Base-by-base conservation (phyloP, 148 eudicot genomes). In the Talinum fruticosum region DNA sequence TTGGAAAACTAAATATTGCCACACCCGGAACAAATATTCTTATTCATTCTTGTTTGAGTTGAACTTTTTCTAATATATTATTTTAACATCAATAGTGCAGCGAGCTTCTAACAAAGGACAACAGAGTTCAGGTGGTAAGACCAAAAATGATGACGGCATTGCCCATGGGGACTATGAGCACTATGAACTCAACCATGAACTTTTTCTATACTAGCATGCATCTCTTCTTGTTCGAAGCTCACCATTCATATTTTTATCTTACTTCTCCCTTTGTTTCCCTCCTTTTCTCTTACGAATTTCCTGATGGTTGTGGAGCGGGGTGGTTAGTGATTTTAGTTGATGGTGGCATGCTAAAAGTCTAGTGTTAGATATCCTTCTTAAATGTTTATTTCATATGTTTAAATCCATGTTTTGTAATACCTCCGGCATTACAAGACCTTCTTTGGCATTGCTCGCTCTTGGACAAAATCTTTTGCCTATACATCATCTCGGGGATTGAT, bases 391-490 rank as follows among this genome's bases (percentile, higher is more conserved):
- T 38, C 26, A 62, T 33, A 3, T 38, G 44, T 74, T 45, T 21
- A 68, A 8, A 62, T 41, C 59, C 41, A 69, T 78, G 66, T 75
- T 72, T 65, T 81, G 73, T 85, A 94, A 96, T 90, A 90, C 86
- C 90, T 90, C 41, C 86, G 71, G 82, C 93, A 94, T 45, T 82
- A 94, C 82, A 90, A 81, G 69, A 92, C 93, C 66, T 94, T 90
- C 79, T 82, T 82, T 35, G 84, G 90, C 82, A 94, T 97, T n/a
- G 98, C 98, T 82, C 96, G 93, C 66, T 89, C 92, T 84, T 94
- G 98, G 98, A 94, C 98, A 0, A 92, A 92, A 85, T 84, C 91
- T 67, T 94, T 88, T 85, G 98, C 98, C 34, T 92, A 76, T 75
- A 65, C 89, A 2, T 89, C 92, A 29, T 73, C 91, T 75, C 80